Evolutionary conservation across 1,284 basidiomycete genomes (phyloP), one percentile per base, ranked within the genome.

Genomic region (Schizophyllum amplum): DNA sequence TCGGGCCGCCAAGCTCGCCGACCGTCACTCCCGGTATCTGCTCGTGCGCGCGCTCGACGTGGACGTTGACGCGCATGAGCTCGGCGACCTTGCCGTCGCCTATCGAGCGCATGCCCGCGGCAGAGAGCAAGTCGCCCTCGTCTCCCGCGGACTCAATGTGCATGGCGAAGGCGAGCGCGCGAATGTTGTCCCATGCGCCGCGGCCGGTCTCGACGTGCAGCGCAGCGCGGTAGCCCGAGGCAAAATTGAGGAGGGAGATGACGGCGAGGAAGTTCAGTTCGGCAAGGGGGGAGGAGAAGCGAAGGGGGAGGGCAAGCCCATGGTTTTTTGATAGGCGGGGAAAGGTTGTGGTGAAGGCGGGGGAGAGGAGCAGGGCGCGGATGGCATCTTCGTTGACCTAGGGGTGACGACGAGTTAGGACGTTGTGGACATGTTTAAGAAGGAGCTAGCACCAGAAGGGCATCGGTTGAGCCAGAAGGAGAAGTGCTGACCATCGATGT

Each of bases 181-280:
- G 80, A 63, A 93, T 86, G 58, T 81, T 83, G 68, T 92, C 87
- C 78, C 85, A 92, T 61, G 90, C 88, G 23, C 91, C 90, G 42
- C 87, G 80, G 15, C 83, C 81, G 6, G 84, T 84, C 56, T 82
- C 79, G 24, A 72, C 68, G 67, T 90, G 89, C 46, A 94, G 76
- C 1, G 85, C 81, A 5, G 78, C 72, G 24, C 89, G 83, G 67
- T 89, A 93, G 26, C 88, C 88, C 1, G 87, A 90, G 6, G 79
- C 87, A 67, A 92, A 90, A 68, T 92, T 92, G 27, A 94, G 76
- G 6, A 93, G 75, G 1, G 84, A 83, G 46, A 93, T 78, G 4
- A 88, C 69, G 27, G 84, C 82, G 27, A 91, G 71, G 48, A 92
- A 73, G 69, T 91, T 91, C 60, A 92, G 73, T 69, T 93, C 87